Percentiles rank a stretch among this genome's conserved stretches.
Conservation (phyloP, 1,284 basidiomycete genomes). For the Malassezia dermatis region DNA sequence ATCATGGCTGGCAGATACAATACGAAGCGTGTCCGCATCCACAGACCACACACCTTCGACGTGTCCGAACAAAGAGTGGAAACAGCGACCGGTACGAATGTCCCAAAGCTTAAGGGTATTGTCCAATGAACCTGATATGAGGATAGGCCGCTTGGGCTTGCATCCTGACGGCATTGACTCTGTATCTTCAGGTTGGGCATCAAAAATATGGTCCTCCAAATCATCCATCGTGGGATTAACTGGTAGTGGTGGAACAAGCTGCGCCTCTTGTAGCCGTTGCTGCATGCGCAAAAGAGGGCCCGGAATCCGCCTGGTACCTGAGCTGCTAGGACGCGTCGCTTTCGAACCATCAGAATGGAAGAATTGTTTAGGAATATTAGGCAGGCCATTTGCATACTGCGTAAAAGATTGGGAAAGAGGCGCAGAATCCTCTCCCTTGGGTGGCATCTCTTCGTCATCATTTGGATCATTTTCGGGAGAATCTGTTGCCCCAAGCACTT, state of each 20-base stretch:
- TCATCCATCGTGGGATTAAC: slow-evolving; percentile 40
- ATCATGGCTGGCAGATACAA: slow-evolving; percentile 86
- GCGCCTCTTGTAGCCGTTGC: slow-evolving; percentile 32
- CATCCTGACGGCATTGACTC: not conserved
- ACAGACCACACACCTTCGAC: slow-evolving; percentile 89
- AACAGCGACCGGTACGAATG: slow-evolving; percentile 69
- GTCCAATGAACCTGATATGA: slow-evolving; percentile 83
- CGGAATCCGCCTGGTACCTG: slow-evolving; percentile 25
- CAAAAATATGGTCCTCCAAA: slow-evolving; percentile 27
- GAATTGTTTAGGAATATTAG: not conserved
- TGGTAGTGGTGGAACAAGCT: slow-evolving; percentile 34
- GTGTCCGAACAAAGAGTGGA: slow-evolving; percentile 83
- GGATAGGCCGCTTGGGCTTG: slow-evolving; percentile 51
- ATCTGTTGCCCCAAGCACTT: not conserved
- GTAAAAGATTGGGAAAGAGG: not conserved
- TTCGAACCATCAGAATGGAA: not conserved
- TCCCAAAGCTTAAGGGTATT: slow-evolving; percentile 97
- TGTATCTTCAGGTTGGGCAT: not conserved
- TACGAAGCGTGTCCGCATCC: slow-evolving; percentile 77
- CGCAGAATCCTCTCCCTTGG: not conserved
- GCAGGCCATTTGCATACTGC: not conserved
- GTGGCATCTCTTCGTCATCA: not conserved
- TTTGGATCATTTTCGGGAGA: not conserved
- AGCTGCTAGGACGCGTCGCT: slow-evolving; percentile 2
- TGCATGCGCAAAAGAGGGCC: slow-evolving; percentile 29